phyloP scores from a whole-genome alignment of 352 stramenopile genomes.

The Aphanomyces euteiches region DNA sequence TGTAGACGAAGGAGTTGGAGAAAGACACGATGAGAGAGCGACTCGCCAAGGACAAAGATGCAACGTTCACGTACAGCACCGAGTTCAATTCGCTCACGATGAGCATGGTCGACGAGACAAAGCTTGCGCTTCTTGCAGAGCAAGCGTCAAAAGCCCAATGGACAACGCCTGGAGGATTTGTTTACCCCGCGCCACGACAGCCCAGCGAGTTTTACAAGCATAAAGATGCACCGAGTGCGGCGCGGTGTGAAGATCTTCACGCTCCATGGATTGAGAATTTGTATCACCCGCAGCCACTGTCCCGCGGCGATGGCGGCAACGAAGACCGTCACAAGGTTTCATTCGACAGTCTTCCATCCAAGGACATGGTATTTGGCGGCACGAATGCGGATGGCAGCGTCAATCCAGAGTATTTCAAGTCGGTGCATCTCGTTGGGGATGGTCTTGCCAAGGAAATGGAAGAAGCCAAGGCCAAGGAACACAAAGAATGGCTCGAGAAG shows the following conservation, averaged over 20 bases:
- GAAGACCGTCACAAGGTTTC: conserved; percentile 32
- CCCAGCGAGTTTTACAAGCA: conserved; percentile 72
- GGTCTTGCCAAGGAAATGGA: conserved; percentile 70
- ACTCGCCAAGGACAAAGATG: conserved; percentile 51
- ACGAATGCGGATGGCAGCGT: conserved; percentile 63
- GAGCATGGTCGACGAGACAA: conserved; percentile 71
- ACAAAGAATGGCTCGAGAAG: conserved; percentile 64
- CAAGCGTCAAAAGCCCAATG: conserved; percentile 50
- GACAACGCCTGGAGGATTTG: conserved; percentile 84
- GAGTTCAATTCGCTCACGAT: conserved; percentile 86
- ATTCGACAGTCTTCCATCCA: conserved; percentile 84
- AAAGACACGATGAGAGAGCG: conserved; percentile 72
- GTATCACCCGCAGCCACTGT: conserved; percentile 61
- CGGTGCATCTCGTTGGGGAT: conserved; percentile 83
- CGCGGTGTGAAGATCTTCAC: conserved; percentile 76
- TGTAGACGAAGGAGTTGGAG: conserved; percentile 73
- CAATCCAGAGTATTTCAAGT: conserved; percentile 77
- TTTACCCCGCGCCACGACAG: conserved; percentile 73
- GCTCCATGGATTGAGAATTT: conserved; percentile 83
- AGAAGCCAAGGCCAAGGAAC: conserved; percentile 55
- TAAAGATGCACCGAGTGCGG: conserved; percentile 59
- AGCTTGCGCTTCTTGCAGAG: conserved; percentile 51
- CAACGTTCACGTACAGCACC: conserved; percentile 81
- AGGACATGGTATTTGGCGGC: conserved; percentile 82
- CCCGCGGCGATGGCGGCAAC: conserved; percentile 36